phyloP scores from a whole-genome alignment of 768 basidiomycete genomes.

The Leccinum broughii region DNA sequence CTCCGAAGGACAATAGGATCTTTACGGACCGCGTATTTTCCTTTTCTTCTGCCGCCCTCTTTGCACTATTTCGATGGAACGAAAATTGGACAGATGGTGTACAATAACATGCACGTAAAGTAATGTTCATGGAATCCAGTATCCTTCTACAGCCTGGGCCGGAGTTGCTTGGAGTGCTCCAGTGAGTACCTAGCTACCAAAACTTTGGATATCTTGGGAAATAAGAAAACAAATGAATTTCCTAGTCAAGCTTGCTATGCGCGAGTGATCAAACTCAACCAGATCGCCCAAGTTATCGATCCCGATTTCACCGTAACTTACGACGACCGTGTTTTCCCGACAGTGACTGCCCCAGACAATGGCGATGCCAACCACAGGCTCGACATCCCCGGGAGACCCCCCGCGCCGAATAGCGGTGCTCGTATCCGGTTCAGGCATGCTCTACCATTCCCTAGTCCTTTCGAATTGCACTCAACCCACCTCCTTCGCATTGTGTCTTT shows the following conservation, averaged over 20 bases:
- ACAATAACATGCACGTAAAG: no score
- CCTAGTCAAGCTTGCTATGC: neutral
- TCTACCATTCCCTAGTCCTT: neutral
- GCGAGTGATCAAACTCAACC: neutral
- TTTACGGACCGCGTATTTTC: neutral
- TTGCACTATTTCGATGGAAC: conserved; percentile 9
- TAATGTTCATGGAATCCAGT: no score
- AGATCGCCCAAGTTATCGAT: neutral
- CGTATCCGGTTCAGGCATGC: conserved; percentile 64
- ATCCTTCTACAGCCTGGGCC: no score
- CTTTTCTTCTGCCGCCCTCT: neutral
- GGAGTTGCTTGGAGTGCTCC: no score
- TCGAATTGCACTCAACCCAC: neutral
- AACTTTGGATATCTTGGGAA: neutral
- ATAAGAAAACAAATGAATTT: neutral
- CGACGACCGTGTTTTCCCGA: conserved; percentile 8
- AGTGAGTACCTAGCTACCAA: neutral
- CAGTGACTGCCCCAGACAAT: neutral
- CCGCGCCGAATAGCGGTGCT: conserved; percentile 36
- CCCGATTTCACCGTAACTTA: neutral
- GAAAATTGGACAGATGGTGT: conserved; percentile 10
- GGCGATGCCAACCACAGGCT: conserved; percentile 1
- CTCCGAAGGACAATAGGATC: no score
- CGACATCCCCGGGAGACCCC: neutral
- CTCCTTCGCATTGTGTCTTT: neutral